phyloP scores from a whole-genome alignment of 164 flowering plant species.

The Chloranthus sessilifolius region DNA sequence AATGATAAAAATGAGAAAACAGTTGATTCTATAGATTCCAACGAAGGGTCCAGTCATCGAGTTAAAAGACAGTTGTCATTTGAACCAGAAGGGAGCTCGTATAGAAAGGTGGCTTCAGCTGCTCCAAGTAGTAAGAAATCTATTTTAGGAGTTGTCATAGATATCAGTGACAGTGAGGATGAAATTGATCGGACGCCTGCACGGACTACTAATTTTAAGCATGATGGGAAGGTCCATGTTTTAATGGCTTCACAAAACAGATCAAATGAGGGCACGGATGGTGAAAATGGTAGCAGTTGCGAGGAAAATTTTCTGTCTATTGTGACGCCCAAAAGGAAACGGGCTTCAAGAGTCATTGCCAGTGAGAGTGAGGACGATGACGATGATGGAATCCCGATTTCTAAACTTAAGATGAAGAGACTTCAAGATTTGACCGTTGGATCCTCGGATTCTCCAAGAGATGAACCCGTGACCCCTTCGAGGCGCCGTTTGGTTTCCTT shows the following conservation, averaged over 20 bases:
- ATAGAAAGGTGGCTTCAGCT: neutral
- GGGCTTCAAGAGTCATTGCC: slow-evolving; percentile 25
- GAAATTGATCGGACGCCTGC: slow-evolving; percentile 15
- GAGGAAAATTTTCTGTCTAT: slow-evolving; percentile 8
- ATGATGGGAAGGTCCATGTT: neutral
- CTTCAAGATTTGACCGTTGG: slow-evolving; percentile 4
- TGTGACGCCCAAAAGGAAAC: slow-evolving; percentile 33
- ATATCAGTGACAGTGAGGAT: slow-evolving; percentile 28
- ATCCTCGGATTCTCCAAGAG: slow-evolving; percentile 7
- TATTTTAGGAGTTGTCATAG: slow-evolving; percentile 21
- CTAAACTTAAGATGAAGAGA: slow-evolving; percentile 23
- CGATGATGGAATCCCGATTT: slow-evolving; percentile 32
- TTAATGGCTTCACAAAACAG: slow-evolving; percentile 6
- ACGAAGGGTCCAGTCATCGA: neutral
- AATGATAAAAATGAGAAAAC: neutral
- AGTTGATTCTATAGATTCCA: neutral
- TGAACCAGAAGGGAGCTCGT: neutral
- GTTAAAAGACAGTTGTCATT: neutral
- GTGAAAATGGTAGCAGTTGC: slow-evolving; percentile 8
- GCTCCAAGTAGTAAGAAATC: slow-evolving; percentile 14
- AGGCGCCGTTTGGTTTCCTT: slow-evolving; percentile 28
- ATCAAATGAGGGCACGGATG: slow-evolving; percentile 9
- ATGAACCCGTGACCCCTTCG: slow-evolving; percentile 10
- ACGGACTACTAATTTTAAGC: neutral
- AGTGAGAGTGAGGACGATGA: slow-evolving; percentile 44